A percentile compares a stretch with the other conserved stretches of the same genome.
Evolutionary conservation across 2,329 filamentous ascomycete species (phyloP).

Genomic region (Blumeria graminis): DNA sequence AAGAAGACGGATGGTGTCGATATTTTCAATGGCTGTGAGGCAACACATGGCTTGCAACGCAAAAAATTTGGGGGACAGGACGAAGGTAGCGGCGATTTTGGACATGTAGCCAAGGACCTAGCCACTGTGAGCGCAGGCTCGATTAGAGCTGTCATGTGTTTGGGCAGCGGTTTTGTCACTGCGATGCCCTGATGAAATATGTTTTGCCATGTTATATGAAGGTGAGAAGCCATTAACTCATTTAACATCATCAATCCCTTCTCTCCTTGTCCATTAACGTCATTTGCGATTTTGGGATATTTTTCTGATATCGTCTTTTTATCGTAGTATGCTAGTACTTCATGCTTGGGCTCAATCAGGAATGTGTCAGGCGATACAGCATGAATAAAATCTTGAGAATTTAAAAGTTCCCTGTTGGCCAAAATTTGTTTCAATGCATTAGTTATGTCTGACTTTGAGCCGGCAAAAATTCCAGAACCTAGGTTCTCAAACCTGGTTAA

Average conservation of each 20-base stretch:
- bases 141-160: slow-evolving; percentile 50
- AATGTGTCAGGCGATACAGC: slow-evolving; percentile 35
- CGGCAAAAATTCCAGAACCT: slow-evolving; percentile 48
- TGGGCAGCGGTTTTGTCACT: slow-evolving; percentile 54
- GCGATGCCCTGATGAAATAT: slow-evolving; percentile 53
- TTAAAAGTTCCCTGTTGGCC: slow-evolving; percentile 27
- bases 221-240: slow-evolving; percentile 57
- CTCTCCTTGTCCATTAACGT: slow-evolving; percentile 29
- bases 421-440: slow-evolving; percentile 37
- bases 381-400: slow-evolving; percentile 37
- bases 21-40: slow-evolving; percentile 38
- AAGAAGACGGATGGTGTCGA: slow-evolving; percentile 40
- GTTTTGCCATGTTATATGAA: slow-evolving; percentile 69
- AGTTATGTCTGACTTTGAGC: slow-evolving; percentile 38
- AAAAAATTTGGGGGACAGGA: slow-evolving; percentile 66
- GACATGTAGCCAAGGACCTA: slow-evolving; percentile 49
- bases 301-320: slow-evolving; percentile 32
- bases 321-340: slow-evolving; percentile 58
- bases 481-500: slow-evolving; percentile 54
- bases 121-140: slow-evolving; percentile 49
- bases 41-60: slow-evolving; percentile 50
- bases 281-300: slow-evolving; percentile 43
- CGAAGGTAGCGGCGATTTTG: slow-evolving; percentile 43
- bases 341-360: slow-evolving; percentile 36
- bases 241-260: slow-evolving; percentile 42